A percentile compares a stretch with the other conserved stretches of the same genome.
These are phyloP conservation scores for Tylopilus subfusipes DNA, from an alignment of 768 basidiomycete species.

Conservation along the genomic window DNA sequence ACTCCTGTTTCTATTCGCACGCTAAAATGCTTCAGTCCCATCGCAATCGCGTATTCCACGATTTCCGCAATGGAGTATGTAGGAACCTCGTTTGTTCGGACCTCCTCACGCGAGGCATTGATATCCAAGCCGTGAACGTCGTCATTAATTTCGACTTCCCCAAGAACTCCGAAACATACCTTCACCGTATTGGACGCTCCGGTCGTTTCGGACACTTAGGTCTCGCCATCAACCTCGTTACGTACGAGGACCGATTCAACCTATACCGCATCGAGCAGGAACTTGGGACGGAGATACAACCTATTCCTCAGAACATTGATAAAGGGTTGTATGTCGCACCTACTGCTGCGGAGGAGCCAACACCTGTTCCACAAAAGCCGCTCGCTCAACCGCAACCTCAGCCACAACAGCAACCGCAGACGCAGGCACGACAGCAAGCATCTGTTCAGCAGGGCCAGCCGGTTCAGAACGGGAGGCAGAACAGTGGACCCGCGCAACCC, in stretches of 20 bases:
- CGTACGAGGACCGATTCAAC: slow-evolving; percentile 97
- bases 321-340: slow-evolving; percentile 92
- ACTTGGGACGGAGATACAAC: slow-evolving; percentile 95
- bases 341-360: slow-evolving; percentile 40
- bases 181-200: slow-evolving; percentile 96
- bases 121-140: slow-evolving; percentile 99
- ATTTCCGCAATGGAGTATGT: slow-evolving; percentile 98
- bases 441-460: slow-evolving; percentile 23
- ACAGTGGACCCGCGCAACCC: slow-evolving; percentile 20
- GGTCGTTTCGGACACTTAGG: slow-evolving; percentile 97
- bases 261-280: slow-evolving; percentile 98
- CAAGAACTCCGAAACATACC: slow-evolving; percentile 97
- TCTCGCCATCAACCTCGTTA: slow-evolving; percentile 95
- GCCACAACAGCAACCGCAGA: slow-evolving; percentile 21
- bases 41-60: slow-evolving; percentile 99
- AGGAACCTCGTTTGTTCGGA: slow-evolving; percentile 98
- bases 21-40: slow-evolving; percentile 99
- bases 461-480: slow-evolving; percentile 29
- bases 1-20: slow-evolving; percentile 99
- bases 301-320: slow-evolving; percentile 91
- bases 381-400: slow-evolving; percentile 36
- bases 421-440: slow-evolving; percentile 29
- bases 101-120: slow-evolving; percentile 97
- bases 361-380: slow-evolving; percentile 44
- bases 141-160: slow-evolving; percentile 99